Conservation (phyloP, 2,329 filamentous ascomycete genomes). For the Aspergillus unguis region DNA sequence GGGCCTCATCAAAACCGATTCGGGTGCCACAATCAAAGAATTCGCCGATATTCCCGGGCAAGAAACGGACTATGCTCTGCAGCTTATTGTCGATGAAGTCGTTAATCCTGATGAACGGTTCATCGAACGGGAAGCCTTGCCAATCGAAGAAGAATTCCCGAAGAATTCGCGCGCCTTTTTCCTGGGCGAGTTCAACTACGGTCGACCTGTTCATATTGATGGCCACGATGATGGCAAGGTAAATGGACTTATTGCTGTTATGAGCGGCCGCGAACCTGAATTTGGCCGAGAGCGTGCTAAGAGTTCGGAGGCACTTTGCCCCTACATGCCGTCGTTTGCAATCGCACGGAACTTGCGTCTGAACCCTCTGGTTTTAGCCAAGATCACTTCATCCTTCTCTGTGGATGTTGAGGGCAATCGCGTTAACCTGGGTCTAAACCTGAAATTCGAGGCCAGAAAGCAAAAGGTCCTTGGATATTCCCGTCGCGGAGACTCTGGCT, state of each 20-base stretch:
- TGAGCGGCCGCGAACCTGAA: conserved; percentile 71
- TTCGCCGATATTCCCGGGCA: conserved; percentile 82
- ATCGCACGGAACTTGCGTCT: conserved; percentile 78
- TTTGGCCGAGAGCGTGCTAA: conserved; percentile 74
- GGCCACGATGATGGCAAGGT: conserved; percentile 72
- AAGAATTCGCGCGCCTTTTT: conserved; percentile 82
- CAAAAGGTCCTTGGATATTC: conserved; percentile 95
- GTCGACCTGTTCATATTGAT: conserved; percentile 78
- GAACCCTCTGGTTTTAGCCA: conserved; percentile 85
- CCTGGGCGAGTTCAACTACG: conserved; percentile 88
- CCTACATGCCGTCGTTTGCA: conserved; percentile 82
- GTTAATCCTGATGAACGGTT: conserved; percentile 90
- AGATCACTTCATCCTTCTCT: conserved; percentile 91
- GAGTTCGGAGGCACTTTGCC: conserved; percentile 65
- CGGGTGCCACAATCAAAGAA: conserved; percentile 87
- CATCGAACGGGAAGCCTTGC: conserved; percentile 80
- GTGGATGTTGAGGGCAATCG: conserved; percentile 77
- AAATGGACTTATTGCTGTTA: conserved; percentile 71
- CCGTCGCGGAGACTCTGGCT: conserved; percentile 77
- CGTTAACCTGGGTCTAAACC: conserved; percentile 86
- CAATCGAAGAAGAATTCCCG: conserved; percentile 90
- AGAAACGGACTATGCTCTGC: conserved; percentile 86
- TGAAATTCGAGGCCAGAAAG: conserved; percentile 96
- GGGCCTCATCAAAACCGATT: conserved; percentile 83
- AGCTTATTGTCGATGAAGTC: conserved; percentile 85